phyloP scores from a whole-genome alignment of 495 filamentous ascomycete species.

The Neurospora sp. region DNA sequence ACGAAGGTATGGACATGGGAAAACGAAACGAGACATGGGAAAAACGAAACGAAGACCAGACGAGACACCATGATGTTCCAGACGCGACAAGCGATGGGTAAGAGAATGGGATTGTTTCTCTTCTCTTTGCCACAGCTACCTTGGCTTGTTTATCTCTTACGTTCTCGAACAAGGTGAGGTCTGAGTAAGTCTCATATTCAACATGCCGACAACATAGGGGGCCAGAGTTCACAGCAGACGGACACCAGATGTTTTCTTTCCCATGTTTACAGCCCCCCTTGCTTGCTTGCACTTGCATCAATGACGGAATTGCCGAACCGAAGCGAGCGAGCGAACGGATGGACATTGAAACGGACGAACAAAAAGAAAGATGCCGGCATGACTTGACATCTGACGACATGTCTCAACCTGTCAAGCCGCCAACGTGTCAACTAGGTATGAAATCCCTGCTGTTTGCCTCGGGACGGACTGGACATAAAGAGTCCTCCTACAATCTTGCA shows the following conservation, averaged over 20 bases:
- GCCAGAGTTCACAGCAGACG: neutral
- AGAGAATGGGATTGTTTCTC: neutral
- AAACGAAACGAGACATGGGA: neutral
- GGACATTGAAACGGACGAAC: neutral
- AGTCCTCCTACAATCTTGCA: neutral
- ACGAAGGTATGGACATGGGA: neutral
- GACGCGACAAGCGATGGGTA: neutral
- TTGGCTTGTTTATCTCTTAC: neutral
- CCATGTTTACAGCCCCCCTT: neutral
- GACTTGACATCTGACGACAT: neutral
- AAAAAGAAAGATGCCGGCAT: neutral
- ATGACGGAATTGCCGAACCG: neutral
- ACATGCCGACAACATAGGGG: neutral
- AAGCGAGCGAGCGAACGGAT: neutral
- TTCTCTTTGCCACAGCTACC: neutral
- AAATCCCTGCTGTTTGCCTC: neutral
- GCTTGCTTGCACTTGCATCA: neutral
- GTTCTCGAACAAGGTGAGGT: neutral
- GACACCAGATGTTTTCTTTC: neutral
- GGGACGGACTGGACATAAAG: neutral
- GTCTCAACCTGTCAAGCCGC: neutral
- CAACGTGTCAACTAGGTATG: neutral
- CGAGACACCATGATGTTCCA: neutral
- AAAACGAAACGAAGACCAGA: neutral
- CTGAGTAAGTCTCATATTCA: neutral